A percentile compares a stretch with the other conserved stretches of the same genome.
These are phyloP conservation scores for Colletotrichum zoysiae DNA, from an alignment of 2,329 filamentous ascomycete genomes.

Conservation along the genomic window DNA sequence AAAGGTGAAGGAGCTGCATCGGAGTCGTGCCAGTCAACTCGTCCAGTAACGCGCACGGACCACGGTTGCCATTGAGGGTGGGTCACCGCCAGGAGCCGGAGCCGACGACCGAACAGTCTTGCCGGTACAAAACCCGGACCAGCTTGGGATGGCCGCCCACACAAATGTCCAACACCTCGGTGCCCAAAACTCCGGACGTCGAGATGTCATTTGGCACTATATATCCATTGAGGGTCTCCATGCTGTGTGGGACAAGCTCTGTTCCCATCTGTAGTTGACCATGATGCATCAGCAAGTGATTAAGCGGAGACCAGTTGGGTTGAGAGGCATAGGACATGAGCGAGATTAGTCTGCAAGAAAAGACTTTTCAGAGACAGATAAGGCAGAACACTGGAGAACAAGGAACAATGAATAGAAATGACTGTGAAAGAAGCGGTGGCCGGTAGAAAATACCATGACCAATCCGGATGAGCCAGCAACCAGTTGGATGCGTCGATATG, in stretches of 20 bases:
- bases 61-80: conserved; percentile 7
- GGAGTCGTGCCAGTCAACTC: conserved; percentile 14
- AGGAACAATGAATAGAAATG: too few relatives aligned
- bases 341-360: not conserved
- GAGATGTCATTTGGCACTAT: not conserved
- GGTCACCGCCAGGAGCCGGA: conserved; percentile 22
- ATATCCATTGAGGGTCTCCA: not conserved
- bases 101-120: conserved; percentile 7
- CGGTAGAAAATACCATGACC: not conserved
- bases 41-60: conserved; percentile 24
- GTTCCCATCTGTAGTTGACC: not conserved
- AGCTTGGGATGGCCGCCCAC: not conserved
- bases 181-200: not conserved
- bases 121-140: conserved; percentile 12
- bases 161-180: not conserved
- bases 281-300: not conserved
- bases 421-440: not conserved
- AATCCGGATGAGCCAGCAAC: too few relatives aligned
- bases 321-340: not conserved
- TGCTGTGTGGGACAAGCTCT: not conserved
- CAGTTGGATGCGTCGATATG: too few relatives aligned
- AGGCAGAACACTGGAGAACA: not conserved
- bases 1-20: conserved; percentile 22
- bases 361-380: not conserved
- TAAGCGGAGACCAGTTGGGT: not conserved